A percentile compares a stretch with the other conserved stretches of the same genome.
These are phyloP conservation scores for Rhodotorula glutinis DNA, from an alignment of 1,284 basidiomycete species.

Conservation along the genomic window DNA sequence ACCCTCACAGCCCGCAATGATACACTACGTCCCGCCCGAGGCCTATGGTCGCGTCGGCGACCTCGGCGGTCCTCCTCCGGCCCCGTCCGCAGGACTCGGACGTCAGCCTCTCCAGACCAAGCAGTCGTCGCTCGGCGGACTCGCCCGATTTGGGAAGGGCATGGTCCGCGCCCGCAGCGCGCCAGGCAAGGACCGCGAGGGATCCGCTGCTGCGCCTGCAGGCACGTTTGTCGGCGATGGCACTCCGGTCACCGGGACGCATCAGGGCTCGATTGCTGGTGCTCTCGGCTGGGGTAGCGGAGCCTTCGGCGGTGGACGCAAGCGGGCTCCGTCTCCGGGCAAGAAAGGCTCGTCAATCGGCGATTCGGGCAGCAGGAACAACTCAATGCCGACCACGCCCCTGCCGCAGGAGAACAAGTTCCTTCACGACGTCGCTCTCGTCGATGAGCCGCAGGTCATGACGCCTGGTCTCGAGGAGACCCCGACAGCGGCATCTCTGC, in stretches of 20 bases:
- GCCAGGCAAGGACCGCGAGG: constrained; percentile 14
- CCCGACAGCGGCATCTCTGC: not conserved
- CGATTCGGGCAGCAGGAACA: not conserved
- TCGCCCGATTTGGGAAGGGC: constrained; percentile 8
- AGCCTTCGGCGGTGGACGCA: constrained; percentile 3
- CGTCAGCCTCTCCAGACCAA: constrained; percentile 9
- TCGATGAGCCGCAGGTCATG: not conserved
- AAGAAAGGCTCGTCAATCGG: not conserved
- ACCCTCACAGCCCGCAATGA: not conserved
- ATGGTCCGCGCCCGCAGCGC: constrained; percentile 11
- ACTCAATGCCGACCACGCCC: not conserved
- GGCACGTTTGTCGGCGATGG: not conserved
- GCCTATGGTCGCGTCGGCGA: constrained; percentile 4
- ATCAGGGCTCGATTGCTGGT: not conserved
- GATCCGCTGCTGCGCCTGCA: not conserved
- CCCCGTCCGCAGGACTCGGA: constrained; percentile 9
- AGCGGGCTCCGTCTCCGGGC: constrained; percentile 1
- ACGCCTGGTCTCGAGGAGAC: not conserved
- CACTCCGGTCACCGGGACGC: not conserved
- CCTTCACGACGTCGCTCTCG: not conserved
- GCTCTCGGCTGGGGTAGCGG: constrained; percentile 8
- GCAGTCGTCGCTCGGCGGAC: not conserved
- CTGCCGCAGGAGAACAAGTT: not conserved
- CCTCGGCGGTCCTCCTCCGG: constrained; percentile 13
- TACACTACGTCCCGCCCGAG: constrained; percentile 21